Evolutionary conservation across 768 basidiomycete genomes (phyloP).

Genomic region (Termitomyces sp.): DNA sequence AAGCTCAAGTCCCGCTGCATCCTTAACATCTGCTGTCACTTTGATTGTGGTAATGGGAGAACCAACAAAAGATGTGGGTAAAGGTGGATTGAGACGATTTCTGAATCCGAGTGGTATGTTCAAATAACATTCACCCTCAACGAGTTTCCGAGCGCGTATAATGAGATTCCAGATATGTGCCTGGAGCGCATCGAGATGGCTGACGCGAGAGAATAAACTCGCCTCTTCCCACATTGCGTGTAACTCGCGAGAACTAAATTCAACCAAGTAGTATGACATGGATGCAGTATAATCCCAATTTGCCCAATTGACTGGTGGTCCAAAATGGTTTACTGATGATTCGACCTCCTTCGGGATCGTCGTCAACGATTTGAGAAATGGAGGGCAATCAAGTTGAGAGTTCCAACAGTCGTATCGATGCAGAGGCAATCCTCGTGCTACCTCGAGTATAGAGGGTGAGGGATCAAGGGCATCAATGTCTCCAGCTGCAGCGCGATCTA

Average conservation of each 20-base stretch:
- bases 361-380: conserved; percentile 12
- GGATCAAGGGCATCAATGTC: conserved; percentile 22
- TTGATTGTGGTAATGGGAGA: conserved; percentile 26
- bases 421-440: conserved; percentile 18
- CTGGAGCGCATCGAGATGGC: conserved; percentile 30
- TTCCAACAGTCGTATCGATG: conserved; percentile 28
- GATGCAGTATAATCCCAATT: conserved; percentile 23
- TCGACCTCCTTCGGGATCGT: conserved; percentile 14
- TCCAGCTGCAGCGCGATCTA: conserved; percentile 25
- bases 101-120: conserved; percentile 20
- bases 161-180: conserved; percentile 31
- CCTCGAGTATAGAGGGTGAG: conserved; percentile 17
- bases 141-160: conserved; percentile 22
- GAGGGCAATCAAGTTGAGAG: conserved; percentile 16
- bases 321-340: conserved; percentile 8
- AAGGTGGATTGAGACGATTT: conserved; percentile 17
- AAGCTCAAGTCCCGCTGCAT: conserved; percentile 9
- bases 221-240: conserved; percentile 27
- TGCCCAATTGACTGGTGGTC: conserved; percentile 22
- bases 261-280: conserved; percentile 19
- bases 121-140: conserved; percentile 14
- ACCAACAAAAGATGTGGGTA: conserved; percentile 24
- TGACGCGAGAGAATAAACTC: conserved; percentile 15
- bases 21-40: conserved; percentile 14
- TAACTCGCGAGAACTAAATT: conserved; percentile 23